A percentile compares a stretch with the other conserved stretches of the same genome.
These are phyloP conservation scores for Trichosporon ovoides DNA, from an alignment of 1,284 basidiomycete genomes.

Conservation along the genomic window DNA sequence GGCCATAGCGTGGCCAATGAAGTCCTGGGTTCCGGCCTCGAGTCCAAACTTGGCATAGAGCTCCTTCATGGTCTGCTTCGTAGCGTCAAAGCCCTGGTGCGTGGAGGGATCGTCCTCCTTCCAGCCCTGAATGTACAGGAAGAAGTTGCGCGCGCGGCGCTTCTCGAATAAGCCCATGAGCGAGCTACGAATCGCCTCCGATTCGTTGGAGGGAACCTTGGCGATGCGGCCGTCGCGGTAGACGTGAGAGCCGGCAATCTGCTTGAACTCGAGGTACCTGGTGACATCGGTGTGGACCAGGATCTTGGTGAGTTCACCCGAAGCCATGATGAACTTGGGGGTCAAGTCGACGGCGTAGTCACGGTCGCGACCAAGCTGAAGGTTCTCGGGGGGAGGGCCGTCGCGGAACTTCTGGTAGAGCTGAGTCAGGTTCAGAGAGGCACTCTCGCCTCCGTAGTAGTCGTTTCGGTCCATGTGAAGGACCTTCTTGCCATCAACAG, in stretches of 20 bases:
- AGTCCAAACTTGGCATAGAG: constrained; percentile 97
- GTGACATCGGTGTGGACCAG: constrained; percentile 99
- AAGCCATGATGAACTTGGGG: constrained; percentile 95
- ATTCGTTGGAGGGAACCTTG: constrained; percentile 96
- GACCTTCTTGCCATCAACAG: constrained; percentile 99
- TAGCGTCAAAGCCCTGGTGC: constrained; percentile 85
- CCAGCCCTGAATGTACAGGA: constrained; percentile 94
- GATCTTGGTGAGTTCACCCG: constrained; percentile 95
- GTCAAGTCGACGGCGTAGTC: constrained; percentile 95
- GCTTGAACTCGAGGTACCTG: constrained; percentile 99
- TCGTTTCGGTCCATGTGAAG: constrained; percentile 99
- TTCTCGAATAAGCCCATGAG: constrained; percentile 99
- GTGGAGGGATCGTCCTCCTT: constrained; percentile 89
- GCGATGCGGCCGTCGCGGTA: constrained; percentile 95
- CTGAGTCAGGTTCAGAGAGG: constrained; percentile 96
- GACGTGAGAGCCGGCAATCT: constrained; percentile 97
- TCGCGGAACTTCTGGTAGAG: constrained; percentile 88
- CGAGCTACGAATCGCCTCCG: constrained; percentile 90
- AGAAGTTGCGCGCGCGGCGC: constrained; percentile 96
- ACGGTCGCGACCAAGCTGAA: constrained; percentile 75
- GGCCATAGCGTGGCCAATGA: constrained; percentile 99
- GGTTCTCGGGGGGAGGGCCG: constrained; percentile 59
- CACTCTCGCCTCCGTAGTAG: constrained; percentile 98
- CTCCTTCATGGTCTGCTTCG: constrained; percentile 81
- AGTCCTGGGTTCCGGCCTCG: constrained; percentile 96